phyloP scores from a whole-genome alignment of 352 stramenopile species.

The Phytophthora kernoviae region DNA sequence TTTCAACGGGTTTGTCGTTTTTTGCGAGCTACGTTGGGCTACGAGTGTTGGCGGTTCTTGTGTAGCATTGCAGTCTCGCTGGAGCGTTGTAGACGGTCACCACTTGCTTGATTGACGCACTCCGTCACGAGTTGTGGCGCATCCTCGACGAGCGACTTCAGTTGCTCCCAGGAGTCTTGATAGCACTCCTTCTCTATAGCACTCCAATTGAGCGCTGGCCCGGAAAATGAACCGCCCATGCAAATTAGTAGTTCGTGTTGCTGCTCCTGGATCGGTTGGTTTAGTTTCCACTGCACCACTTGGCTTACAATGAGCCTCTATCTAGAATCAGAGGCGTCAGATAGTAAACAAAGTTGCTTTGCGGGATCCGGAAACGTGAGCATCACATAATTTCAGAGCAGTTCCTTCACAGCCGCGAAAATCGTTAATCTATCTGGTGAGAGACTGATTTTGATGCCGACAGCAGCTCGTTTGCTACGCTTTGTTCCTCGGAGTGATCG shows the following conservation, averaged over 20 bases:
- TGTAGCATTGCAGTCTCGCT: no score
- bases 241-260: constrained; percentile 8
- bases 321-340: background rate
- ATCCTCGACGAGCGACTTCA: background rate
- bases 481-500: background rate
- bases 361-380: constrained; percentile 2
- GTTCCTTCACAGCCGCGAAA: constrained; percentile 1
- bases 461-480: background rate
- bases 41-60: no score
- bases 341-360: constrained; percentile 1
- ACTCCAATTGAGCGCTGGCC: constrained; percentile 21
- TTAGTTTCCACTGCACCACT: background rate
- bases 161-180: background rate
- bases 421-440: background rate
- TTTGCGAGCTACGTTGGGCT: no score
- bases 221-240: constrained; percentile 7
- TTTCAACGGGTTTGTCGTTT: no score
- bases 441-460: background rate
- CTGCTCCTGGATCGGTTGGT: constrained; percentile 6
- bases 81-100: no score
- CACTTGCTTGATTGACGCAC: background rate
- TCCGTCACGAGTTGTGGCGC: background rate
- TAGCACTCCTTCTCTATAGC: constrained; percentile 20
- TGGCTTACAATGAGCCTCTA: constrained; percentile 8
- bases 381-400: constrained; percentile 3